Evolutionary conservation across 2,329 filamentous ascomycete genomes (phyloP).

Genomic region (Pseudogymnoascus pannorum): DNA sequence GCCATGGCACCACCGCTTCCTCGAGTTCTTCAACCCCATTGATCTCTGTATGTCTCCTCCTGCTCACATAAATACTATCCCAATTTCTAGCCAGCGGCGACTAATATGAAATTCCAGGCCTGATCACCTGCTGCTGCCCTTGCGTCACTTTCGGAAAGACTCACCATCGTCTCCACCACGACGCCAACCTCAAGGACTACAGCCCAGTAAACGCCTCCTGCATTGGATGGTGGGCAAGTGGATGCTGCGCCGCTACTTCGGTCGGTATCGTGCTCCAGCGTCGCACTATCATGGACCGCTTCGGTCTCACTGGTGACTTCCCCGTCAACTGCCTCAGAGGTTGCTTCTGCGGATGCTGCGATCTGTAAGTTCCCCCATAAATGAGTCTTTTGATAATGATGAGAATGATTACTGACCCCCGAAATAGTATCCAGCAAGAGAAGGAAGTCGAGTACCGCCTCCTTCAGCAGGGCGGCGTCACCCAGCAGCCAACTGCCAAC

Average conservation of each 20-base stretch:
- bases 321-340: slow-evolving; percentile 19
- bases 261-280: slow-evolving; percentile 22
- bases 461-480: slow-evolving; percentile 5
- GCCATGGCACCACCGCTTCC: slow-evolving; percentile 18
- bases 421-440: slow-evolving; percentile 18
- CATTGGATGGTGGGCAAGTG: slow-evolving; percentile 19
- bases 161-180: slow-evolving; percentile 28
- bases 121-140: slow-evolving; percentile 28
- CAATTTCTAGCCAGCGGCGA: background rate
- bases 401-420: background rate
- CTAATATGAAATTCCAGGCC: slow-evolving; percentile 18
- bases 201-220: slow-evolving; percentile 28
- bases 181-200: slow-evolving; percentile 28
- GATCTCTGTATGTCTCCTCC: slow-evolving; percentile 16
- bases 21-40: slow-evolving; percentile 23
- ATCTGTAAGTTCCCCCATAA: slow-evolving; percentile 15
- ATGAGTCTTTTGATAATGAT: background rate
- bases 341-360: slow-evolving; percentile 25
- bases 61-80: background rate
- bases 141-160: slow-evolving; percentile 32
- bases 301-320: slow-evolving; percentile 23
- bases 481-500: slow-evolving; percentile 1
- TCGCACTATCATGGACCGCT: slow-evolving; percentile 22
- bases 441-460: slow-evolving; percentile 18
- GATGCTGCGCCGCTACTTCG: slow-evolving; percentile 19